Conservation (phyloP, 495 filamentous ascomycete species). For the Neurospora sp. region DNA sequence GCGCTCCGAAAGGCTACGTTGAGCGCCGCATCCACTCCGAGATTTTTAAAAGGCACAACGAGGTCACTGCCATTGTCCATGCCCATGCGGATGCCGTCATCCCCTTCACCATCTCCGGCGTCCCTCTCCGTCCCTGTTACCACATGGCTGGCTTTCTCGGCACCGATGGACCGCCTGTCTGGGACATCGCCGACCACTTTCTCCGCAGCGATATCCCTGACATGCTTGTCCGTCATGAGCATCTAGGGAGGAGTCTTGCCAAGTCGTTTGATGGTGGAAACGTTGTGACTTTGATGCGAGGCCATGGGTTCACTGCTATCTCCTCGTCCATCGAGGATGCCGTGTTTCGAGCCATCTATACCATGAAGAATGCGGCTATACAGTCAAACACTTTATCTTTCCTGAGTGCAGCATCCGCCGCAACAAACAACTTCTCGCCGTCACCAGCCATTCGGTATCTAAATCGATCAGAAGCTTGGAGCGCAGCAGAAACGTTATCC, state of each 20-base stretch:
- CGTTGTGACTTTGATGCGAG: conserved; percentile 35
- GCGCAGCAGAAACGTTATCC: conserved; percentile 12
- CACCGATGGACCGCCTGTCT: conserved; percentile 18
- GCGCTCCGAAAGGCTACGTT: conserved; percentile 22
- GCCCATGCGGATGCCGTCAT: conserved; percentile 37
- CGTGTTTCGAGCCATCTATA: conserved; percentile 36
- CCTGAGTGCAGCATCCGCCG: conserved; percentile 6
- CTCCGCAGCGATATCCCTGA: conserved; percentile 17
- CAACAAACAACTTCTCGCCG: not conserved
- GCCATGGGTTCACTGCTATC: conserved; percentile 37
- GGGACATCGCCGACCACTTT: conserved; percentile 23
- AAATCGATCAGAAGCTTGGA: conserved; percentile 16
- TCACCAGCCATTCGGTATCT: conserved; percentile 14
- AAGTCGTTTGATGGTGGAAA: conserved; percentile 13
- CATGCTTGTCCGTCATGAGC: conserved; percentile 30
- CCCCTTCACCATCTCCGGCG: conserved; percentile 32
- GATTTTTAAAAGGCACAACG: conserved; percentile 32
- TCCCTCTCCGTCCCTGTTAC: conserved; percentile 29
- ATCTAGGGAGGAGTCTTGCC: conserved; percentile 23
- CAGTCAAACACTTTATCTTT: conserved; percentile 26
- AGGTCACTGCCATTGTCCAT: conserved; percentile 36
- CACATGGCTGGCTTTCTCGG: conserved; percentile 41
- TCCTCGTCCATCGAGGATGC: conserved; percentile 27
- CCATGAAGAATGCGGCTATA: conserved; percentile 32
- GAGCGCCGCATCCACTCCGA: conserved; percentile 46